Conservation (phyloP, 1,139 yeast genomes). For the Candida albicans region DNA sequence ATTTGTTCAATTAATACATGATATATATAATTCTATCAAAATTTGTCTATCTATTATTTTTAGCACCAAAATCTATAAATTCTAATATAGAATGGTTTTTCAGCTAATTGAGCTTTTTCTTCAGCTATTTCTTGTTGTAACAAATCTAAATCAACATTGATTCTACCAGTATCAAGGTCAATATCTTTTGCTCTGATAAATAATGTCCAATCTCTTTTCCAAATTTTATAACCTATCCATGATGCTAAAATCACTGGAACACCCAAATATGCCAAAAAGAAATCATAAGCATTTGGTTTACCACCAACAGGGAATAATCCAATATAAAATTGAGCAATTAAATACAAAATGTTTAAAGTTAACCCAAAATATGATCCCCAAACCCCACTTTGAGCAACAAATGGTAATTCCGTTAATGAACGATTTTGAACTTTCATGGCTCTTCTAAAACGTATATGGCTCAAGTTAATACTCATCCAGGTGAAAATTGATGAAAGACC, state of each 20-base stretch:
- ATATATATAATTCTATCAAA: too few species aligned
- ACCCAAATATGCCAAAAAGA: slow-evolving; percentile 41
- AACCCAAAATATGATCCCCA: slow-evolving; percentile 36
- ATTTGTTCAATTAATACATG: too few species aligned
- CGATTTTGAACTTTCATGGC: slow-evolving; percentile 35
- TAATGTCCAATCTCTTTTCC: slow-evolving; percentile 34
- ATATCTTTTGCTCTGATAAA: slow-evolving; percentile 37
- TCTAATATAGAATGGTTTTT: slow-evolving; percentile 31
- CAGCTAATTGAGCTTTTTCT: slow-evolving; percentile 34
- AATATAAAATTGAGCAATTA: slow-evolving; percentile 44
- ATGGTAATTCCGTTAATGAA: slow-evolving; percentile 36
- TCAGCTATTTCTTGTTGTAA: slow-evolving; percentile 43
- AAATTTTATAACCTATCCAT: slow-evolving; percentile 42
- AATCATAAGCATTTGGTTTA: slow-evolving; percentile 32
- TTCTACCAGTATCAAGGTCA: slow-evolving; percentile 43
- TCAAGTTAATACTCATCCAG: slow-evolving; percentile 36
- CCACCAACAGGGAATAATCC: slow-evolving; percentile 42
- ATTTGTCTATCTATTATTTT: background rate
- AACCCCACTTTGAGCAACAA: slow-evolving; percentile 38
- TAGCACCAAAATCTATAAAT: slow-evolving; percentile 35
- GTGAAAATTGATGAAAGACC: slow-evolving; percentile 40
- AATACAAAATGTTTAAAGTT: slow-evolving; percentile 28
- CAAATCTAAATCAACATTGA: slow-evolving; percentile 41
- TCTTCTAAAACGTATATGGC: slow-evolving; percentile 37
- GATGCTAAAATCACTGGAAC: slow-evolving; percentile 33